Base-by-base conservation (phyloP, 768 basidiomycete species). In the Sarcodon aspratus region DNA sequence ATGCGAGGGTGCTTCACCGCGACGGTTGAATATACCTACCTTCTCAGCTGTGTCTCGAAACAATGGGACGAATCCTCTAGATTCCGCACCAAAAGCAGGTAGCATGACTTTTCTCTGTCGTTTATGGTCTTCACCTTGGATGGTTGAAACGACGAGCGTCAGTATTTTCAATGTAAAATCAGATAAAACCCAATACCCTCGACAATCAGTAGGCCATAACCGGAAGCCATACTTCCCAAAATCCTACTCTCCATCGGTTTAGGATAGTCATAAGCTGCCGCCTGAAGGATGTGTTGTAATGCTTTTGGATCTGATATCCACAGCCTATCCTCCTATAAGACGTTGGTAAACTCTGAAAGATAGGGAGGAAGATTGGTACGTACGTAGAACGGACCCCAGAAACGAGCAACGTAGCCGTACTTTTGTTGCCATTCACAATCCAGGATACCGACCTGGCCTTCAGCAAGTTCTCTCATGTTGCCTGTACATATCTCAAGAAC, bases 241-340 rank as follows among this genome's bases (percentile, higher is more conserved):
- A 74, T 70, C 33, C 70, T 70, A 45, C 74, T 62, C 55, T 74
- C 71, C 9, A 67, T 69, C 65, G 70, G 71, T 58, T 79, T 78
- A 34, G 68, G 64, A 57, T 68, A 79, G n/a, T 75, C 74, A 12
- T 72, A 72, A 15, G 75, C 48, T 78, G 74, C 13, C 7, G 40
- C 9, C 17, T 42, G 40, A 47, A 72, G 70, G 27, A 78, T 73
- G 54, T 78, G 72, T 53, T 77, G 74, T n/a, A 80, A 61, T 4
- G 77, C 75, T 58, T 77, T 77, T 1, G 75, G 76, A 50, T 80
- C 78, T 31, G 75, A 71, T 48, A 78, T 67, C 44, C 75, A 60
- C 33, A 80, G 61, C 15, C 73, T 69, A 55, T 78, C 73, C 53
- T 75, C 71, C 77, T 79, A 45, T 42, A 3, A 9, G 5, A 13